These are phyloP conservation scores for Erysiphe pulchra DNA, from an alignment of 2,329 filamentous ascomycete species.

Conservation along the genomic window DNA sequence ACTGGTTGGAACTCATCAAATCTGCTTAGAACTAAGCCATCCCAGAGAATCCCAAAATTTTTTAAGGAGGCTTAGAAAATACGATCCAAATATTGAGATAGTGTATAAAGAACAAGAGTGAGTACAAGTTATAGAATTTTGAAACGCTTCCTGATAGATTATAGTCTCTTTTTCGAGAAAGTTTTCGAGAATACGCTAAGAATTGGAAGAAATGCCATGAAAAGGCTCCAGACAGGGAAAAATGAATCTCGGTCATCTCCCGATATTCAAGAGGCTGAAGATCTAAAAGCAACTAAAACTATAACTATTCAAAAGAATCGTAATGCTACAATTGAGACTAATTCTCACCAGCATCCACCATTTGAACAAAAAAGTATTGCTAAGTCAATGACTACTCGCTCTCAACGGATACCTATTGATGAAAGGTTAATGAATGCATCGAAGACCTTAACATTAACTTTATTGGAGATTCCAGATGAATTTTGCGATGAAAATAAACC, in stretches of 20 bases:
- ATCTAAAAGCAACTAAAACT: background rate
- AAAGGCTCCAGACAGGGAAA: background rate
- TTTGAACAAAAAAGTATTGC: background rate
- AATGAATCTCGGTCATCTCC: background rate
- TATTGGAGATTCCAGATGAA: no score
- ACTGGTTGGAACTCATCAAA: background rate
- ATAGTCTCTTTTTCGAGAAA: background rate
- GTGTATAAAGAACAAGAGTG: background rate
- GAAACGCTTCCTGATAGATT: background rate
- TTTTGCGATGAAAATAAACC: no score
- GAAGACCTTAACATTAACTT: no score
- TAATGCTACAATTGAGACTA: background rate
- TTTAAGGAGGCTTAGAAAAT: background rate
- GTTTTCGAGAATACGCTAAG: background rate
- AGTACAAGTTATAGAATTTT: background rate
- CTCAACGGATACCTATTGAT: background rate
- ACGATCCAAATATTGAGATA: background rate
- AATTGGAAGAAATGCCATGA: background rate
- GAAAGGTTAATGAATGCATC: background rate
- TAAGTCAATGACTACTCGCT: slow-evolving; percentile 1
- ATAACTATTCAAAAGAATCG: no score
- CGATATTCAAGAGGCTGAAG: background rate
- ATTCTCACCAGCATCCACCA: background rate
- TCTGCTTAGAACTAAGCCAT: slow-evolving; percentile 1
- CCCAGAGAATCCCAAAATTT: background rate